Evolutionary conservation across 306 rosid genomes (phyloP), one percentile per base, ranked within the genome.

Genomic region (Prunus salicina): DNA sequence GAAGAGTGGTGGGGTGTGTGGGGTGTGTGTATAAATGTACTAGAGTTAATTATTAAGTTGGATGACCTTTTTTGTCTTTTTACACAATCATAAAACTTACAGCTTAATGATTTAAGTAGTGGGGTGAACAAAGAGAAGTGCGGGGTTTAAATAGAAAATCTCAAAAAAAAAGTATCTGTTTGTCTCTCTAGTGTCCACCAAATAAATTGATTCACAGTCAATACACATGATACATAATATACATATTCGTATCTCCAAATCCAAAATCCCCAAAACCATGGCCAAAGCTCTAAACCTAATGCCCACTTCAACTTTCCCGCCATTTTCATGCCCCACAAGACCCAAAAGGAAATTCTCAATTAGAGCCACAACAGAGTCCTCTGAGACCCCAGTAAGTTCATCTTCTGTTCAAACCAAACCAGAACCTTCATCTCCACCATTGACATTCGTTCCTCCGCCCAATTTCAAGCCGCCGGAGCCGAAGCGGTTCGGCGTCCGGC

Each of bases 401-500:
- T 12, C 86, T 75, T 86, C 96, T 68, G 83, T 70, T 11, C 72
- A 80, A 71, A 68, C 86, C 51, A 74, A 83, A 71, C 45, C 66
- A 46, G 78, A 72, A 18, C 27, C 83, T 67, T 52, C 88, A 38
- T 64, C 86, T 1, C 72, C 80, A 2, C 50, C 91, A 16, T 34
- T 5, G 20, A 69, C 83, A 15, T 65, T 92, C 49, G 32, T 87
- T 76, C 85, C 97, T 79, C 99, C 99, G 0, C 88, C 89, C 12
- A 78, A 91, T 82, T 96, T 96, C 93, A 96, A 89, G 84, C 76
- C 91, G 58, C 99, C 99, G 57, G 88, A 92, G 87, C 98, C 99
- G 1, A 81, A 96, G 88, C 89, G 86, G 68, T 96, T 96, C 69
- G 81, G 69, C 20, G 85, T 91, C 16, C 82, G 92, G 79, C 89